These are phyloP conservation scores for Microdochium paspali DNA, from an alignment of 2,329 filamentous ascomycete genomes.

Conservation along the genomic window DNA sequence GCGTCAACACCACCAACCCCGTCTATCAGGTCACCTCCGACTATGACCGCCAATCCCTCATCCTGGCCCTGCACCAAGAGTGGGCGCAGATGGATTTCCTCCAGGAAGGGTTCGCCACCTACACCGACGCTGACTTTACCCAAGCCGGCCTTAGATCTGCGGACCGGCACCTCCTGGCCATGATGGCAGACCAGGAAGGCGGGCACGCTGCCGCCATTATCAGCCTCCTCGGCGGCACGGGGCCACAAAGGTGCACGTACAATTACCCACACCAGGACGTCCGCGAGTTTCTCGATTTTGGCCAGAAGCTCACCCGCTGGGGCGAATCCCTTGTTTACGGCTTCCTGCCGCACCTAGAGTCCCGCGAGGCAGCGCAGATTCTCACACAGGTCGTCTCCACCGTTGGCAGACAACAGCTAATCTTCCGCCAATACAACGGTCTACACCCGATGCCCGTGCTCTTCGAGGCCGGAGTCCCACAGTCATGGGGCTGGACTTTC, in stretches of 20 bases:
- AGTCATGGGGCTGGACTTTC: constrained; percentile 72
- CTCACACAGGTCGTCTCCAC: constrained; percentile 64
- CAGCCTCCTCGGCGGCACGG: constrained; percentile 62
- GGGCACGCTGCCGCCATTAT: constrained; percentile 65
- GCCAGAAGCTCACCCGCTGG: constrained; percentile 67
- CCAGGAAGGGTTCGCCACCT: constrained; percentile 60
- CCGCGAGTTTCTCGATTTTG: constrained; percentile 68
- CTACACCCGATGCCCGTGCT: constrained; percentile 70
- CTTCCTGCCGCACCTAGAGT: constrained; percentile 67
- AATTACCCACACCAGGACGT: constrained; percentile 68
- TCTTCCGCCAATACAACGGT: constrained; percentile 70
- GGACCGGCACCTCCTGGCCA: constrained; percentile 58
- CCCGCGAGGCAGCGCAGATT: constrained; percentile 62
- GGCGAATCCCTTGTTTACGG: constrained; percentile 72
- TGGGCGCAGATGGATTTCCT: constrained; percentile 76
- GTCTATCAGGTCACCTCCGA: constrained; percentile 68
- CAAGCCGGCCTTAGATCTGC: constrained; percentile 55
- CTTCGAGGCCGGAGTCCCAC: constrained; percentile 67
- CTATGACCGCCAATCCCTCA: constrained; percentile 69
- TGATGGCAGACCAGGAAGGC: constrained; percentile 65
- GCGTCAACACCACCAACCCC: constrained; percentile 62
- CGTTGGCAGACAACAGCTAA: constrained; percentile 69
- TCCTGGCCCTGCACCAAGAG: constrained; percentile 65
- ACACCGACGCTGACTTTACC: constrained; percentile 57
- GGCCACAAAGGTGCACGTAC: constrained; percentile 66